Percentiles rank a stretch among this genome's conserved stretches.
These are phyloP conservation scores for Aspergillus glaucus DNA, from an alignment of 2,329 filamentous ascomycete genomes.

Conservation along the genomic window DNA sequence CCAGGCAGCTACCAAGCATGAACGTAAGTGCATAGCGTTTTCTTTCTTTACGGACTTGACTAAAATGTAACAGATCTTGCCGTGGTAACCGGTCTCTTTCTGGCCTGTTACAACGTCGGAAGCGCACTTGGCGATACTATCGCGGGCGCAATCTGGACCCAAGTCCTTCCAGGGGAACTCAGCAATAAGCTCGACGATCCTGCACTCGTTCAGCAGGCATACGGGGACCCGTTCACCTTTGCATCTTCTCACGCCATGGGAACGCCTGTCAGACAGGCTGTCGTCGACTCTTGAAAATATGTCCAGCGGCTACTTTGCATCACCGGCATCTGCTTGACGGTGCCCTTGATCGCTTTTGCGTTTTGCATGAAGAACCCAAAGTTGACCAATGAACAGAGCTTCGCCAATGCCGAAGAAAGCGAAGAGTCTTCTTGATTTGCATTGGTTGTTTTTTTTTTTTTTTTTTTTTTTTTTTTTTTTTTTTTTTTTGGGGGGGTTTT, in stretches of 20 bases:
- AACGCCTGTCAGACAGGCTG: slow-evolving; percentile 38
- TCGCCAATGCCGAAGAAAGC: slow-evolving; percentile 32
- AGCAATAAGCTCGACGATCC: slow-evolving; percentile 31
- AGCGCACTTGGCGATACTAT: slow-evolving; percentile 56
- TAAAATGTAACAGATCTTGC: slow-evolving; percentile 44
- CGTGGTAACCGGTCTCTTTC: slow-evolving; percentile 57
- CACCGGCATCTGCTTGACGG: slow-evolving; percentile 44
- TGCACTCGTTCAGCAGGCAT: slow-evolving; percentile 36
- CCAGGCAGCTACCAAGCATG: slow-evolving; percentile 46
- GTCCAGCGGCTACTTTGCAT: slow-evolving; percentile 46
- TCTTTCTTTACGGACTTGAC: too few species aligned
- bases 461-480: neutral
- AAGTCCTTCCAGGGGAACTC: slow-evolving; percentile 48
- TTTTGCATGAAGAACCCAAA: slow-evolving; percentile 42
- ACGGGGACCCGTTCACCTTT: slow-evolving; percentile 38
- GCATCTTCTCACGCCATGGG: slow-evolving; percentile 37
- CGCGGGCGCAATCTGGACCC: slow-evolving; percentile 58
- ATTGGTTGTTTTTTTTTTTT: neutral
- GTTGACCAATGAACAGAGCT: slow-evolving; percentile 41
- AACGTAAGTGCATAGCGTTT: slow-evolving; percentile 25
- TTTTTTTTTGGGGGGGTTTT: neutral
- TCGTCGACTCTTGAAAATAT: slow-evolving; percentile 41
- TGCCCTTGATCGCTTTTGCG: slow-evolving; percentile 42
- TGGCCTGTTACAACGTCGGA: slow-evolving; percentile 59
- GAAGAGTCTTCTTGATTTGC: slow-evolving; percentile 2